Evolutionary conservation across 768 basidiomycete genomes (phyloP).

Genomic region (Trametes elegans): DNA sequence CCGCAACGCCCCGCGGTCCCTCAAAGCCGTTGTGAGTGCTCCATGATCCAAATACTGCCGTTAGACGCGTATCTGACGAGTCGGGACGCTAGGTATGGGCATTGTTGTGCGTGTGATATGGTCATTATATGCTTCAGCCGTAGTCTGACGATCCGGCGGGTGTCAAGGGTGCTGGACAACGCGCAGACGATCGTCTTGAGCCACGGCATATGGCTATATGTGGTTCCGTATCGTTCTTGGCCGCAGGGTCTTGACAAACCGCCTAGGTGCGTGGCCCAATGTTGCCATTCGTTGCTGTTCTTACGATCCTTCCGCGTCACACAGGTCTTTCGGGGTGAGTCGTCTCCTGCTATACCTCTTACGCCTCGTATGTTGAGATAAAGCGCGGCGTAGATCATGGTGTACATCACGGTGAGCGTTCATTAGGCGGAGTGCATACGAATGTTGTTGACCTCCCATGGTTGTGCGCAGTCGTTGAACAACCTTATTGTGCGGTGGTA

Average conservation of each 20-base stretch:
- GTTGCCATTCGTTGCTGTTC: not conserved
- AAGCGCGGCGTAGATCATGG: not conserved
- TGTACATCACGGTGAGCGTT: not conserved
- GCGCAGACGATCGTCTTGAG: not conserved
- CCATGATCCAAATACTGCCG: not conserved
- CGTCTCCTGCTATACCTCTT: not conserved
- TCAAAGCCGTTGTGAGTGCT: not conserved
- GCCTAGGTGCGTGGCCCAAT: not conserved
- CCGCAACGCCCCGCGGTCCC: not conserved
- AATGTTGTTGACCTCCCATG: not conserved
- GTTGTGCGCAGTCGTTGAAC: not conserved
- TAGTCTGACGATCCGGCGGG: not conserved
- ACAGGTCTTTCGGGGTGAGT: not conserved
- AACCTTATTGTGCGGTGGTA: slow-evolving; percentile 2
- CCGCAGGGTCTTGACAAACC: not conserved
- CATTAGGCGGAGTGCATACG: too few species aligned
- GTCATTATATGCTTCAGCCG: too few species aligned
- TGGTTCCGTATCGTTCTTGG: not conserved
- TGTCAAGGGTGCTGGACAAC: not conserved
- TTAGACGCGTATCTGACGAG: not conserved
- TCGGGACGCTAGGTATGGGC: slow-evolving; percentile 1
- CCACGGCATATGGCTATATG: not conserved
- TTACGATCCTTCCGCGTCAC: not conserved
- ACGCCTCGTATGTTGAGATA: too few species aligned
- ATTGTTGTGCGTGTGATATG: not conserved